Conservation (phyloP, 495 filamentous ascomycete genomes). For the Penicillium atrosanguineum region DNA sequence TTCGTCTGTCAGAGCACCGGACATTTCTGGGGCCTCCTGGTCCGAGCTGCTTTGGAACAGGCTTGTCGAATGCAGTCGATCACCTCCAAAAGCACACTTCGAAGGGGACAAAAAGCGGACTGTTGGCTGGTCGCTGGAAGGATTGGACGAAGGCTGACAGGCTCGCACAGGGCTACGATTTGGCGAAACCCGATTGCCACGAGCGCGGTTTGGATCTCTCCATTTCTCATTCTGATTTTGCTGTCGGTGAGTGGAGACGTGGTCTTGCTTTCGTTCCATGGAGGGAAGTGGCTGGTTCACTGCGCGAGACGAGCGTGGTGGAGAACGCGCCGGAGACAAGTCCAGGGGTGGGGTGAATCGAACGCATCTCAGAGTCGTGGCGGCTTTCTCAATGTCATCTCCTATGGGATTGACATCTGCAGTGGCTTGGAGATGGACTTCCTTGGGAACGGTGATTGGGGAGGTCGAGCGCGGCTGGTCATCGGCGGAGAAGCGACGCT, state of each 20-base stretch:
- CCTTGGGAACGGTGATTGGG: background rate
- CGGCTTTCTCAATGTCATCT: background rate
- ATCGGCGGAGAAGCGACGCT: slow-evolving; percentile 6
- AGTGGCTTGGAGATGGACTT: background rate
- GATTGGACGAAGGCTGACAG: background rate
- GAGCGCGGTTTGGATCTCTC: slow-evolving; percentile 9
- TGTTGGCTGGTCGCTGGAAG: slow-evolving; percentile 1
- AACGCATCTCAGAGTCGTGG: slow-evolving; percentile 10
- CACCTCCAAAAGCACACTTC: background rate
- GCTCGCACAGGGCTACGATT: slow-evolving; percentile 7
- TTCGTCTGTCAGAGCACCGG: background rate
- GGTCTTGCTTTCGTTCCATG: slow-evolving; percentile 14
- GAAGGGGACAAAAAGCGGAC: slow-evolving; percentile 2
- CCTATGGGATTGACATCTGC: background rate
- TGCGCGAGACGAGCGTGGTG: background rate
- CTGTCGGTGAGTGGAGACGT: slow-evolving; percentile 12
- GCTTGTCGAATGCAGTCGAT: background rate
- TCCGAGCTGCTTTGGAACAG: background rate
- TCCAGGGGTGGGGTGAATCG: slow-evolving; percentile 12
- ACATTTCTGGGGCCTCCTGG: background rate
- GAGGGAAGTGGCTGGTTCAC: slow-evolving; percentile 9
- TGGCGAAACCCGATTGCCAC: slow-evolving; percentile 5
- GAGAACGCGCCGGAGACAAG: background rate
- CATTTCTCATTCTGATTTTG: slow-evolving; percentile 21
- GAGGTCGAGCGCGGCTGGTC: slow-evolving; percentile 1